These are phyloP conservation scores for Apophysomyces ossiformis DNA, from an alignment of 371 early-diverging fungal genomes.

Conservation along the genomic window DNA sequence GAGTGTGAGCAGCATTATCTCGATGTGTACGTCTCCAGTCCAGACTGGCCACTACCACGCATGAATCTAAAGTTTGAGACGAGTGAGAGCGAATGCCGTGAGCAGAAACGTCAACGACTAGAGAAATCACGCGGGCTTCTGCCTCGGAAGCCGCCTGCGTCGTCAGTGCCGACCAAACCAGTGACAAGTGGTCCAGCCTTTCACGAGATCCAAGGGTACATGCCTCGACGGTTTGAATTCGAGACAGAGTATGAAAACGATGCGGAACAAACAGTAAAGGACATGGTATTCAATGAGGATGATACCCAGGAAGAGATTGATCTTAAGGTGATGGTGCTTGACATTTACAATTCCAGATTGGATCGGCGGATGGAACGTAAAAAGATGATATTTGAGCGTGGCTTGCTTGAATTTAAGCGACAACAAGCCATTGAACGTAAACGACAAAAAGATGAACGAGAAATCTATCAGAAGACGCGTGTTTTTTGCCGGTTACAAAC, in stretches of 20 bases:
- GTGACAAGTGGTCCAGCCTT: constrained; percentile 88
- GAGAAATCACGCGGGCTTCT: constrained; percentile 44
- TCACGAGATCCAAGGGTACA: constrained; percentile 97
- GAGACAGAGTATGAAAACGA: constrained; percentile 98
- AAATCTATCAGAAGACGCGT: constrained; percentile 75
- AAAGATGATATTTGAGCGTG: constrained; percentile 86
- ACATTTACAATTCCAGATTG: constrained; percentile 91
- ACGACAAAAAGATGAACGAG: constrained; percentile 85
- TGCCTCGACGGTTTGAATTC: constrained; percentile 98
- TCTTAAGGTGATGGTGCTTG: constrained; percentile 89
- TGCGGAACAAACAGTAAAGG: constrained; percentile 92
- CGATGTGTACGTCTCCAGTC: constrained; percentile 78
- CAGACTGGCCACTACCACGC: constrained; percentile 81
- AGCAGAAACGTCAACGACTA: constrained; percentile 43
- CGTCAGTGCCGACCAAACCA: constrained; percentile 54
- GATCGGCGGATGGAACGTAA: constrained; percentile 87
- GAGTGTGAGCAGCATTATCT: constrained; percentile 95
- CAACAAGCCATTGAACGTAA: constrained; percentile 80
- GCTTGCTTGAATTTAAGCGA: constrained; percentile 85
- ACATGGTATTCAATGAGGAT: constrained; percentile 89
- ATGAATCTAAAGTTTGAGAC: constrained; percentile 49
- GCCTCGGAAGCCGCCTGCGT: constrained; percentile 37
- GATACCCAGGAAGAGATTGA: constrained; percentile 88
- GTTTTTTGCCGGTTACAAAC: constrained; percentile 92
- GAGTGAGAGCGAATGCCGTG: constrained; percentile 44